These are phyloP conservation scores for Globisporangium carolinianum DNA, from an alignment of 352 stramenopile species.

Conservation along the genomic window DNA sequence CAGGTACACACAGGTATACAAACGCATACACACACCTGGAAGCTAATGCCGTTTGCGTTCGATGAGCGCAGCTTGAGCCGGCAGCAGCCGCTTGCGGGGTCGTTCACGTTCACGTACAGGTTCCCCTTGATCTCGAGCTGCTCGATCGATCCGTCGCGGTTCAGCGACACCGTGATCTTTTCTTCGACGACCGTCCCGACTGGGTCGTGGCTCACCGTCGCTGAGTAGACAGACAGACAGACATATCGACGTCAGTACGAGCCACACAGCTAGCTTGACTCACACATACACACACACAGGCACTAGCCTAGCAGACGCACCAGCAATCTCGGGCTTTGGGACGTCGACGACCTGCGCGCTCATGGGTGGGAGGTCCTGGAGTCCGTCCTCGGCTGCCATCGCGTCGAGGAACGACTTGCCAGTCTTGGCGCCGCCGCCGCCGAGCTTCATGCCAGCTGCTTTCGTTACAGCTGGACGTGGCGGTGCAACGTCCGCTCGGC, in stretches of 20 bases:
- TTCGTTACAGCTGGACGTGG: constrained; percentile 45
- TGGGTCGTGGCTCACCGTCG: constrained; percentile 69
- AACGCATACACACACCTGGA: constrained; percentile 31
- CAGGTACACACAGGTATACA: background rate
- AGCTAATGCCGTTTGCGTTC: constrained; percentile 61
- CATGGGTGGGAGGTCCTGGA: constrained; percentile 84
- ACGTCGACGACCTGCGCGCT: constrained; percentile 56
- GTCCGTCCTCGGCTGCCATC: constrained; percentile 78
- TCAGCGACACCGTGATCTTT: constrained; percentile 82
- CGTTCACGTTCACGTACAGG: constrained; percentile 80
- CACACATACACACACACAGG: background rate
- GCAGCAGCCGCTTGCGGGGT: constrained; percentile 58
- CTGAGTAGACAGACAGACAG: constrained; percentile 3
- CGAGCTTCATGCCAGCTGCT: constrained; percentile 49
- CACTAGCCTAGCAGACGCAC: background rate
- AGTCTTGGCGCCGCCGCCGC: constrained; percentile 35
- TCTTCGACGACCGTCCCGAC: constrained; percentile 81
- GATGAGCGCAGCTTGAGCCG: constrained; percentile 69
- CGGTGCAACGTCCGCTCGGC: constrained; percentile 17
- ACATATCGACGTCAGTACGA: background rate
- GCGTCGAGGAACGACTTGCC: constrained; percentile 84
- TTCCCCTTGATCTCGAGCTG: constrained; percentile 85
- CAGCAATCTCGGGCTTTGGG: constrained; percentile 47
- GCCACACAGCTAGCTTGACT: too few species aligned
- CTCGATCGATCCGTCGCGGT: constrained; percentile 73